Evolutionary conservation across 2,329 filamentous ascomycete genomes (phyloP), one percentile per base, ranked within the genome.

Genomic region (Setomelanomma holmii): DNA sequence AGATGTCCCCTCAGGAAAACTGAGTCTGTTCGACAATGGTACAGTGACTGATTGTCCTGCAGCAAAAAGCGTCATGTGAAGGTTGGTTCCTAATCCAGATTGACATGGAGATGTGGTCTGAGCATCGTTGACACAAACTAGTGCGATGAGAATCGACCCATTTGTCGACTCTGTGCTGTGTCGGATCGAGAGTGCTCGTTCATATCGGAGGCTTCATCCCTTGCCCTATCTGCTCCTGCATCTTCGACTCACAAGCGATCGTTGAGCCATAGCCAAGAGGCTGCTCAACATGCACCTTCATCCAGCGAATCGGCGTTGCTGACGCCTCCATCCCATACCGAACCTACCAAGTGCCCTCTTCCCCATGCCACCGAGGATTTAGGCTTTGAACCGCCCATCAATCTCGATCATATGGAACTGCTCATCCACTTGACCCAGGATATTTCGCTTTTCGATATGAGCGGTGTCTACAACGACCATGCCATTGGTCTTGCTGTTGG

Each of bases 331-430:
- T 21, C 34, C 2, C 14, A 17, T 35, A 36, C 22, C 33, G 17
- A 35, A 8, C 16, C 40, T n/a, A 23, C 34, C 6, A 21, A 11
- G 12, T 40, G 14, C 24, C 36, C 19, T 11, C 34, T 40, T 14
- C 35, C 22, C 12, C 20, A 14, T 30, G 23, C 22, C 20, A 21
- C 30, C 11, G 22, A 36, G 6, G 34, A 55, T 10, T 12, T 44
- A 5, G 12, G 22, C n/a, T 10, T 40, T 5, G 51, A 62, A 5
- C 49, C 57, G 3, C 24, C 44, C 17, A 53, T 76, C 30, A 76
- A 76, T 19, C 41, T 69, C 20, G 52, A 60, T 24, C 74, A 76
- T 51, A 71, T 71, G 61, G 71, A 76, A 40, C 69, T 76, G 16
- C 57, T 76, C 24, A 53, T 71, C 19, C 72, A 76, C 40, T 55